phyloP scores from a whole-genome alignment of 2,329 filamentous ascomycete species.

The Curvularia sp. region DNA sequence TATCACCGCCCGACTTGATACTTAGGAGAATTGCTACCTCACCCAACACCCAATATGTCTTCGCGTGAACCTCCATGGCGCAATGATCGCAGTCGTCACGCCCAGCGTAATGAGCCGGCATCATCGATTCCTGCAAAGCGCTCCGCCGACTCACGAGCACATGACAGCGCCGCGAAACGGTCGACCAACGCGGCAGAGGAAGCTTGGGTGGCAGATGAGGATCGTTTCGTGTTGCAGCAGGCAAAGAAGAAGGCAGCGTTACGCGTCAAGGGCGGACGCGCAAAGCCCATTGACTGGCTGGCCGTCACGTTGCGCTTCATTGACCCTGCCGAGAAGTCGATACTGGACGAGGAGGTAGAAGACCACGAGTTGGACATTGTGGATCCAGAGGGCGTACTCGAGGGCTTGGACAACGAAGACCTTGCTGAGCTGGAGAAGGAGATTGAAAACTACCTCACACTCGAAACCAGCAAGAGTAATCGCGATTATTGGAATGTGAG shows the following conservation, averaged over 20 bases:
- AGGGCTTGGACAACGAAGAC: conserved; percentile 71
- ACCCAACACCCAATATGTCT: conserved; percentile 30
- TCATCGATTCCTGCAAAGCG: conserved; percentile 54
- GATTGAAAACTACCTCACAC: conserved; percentile 77
- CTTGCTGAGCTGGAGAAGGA: conserved; percentile 81
- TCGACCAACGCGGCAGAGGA: conserved; percentile 57
- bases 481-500: conserved; percentile 83
- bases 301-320: conserved; percentile 90
- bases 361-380: conserved; percentile 78
- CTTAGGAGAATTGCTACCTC: not conserved
- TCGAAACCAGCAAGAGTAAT: conserved; percentile 81
- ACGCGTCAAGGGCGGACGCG: conserved; percentile 86
- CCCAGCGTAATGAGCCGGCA: conserved; percentile 32
- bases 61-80: conserved; percentile 48
- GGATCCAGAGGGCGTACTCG: conserved; percentile 81
- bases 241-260: conserved; percentile 98
- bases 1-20: conserved; percentile 5
- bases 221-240: conserved; percentile 94
- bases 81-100: conserved; percentile 28
- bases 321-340: conserved; percentile 76
- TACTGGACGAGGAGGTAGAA: conserved; percentile 81
- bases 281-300: conserved; percentile 91
- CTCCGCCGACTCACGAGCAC: conserved; percentile 53
- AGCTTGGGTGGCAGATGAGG: conserved; percentile 88
- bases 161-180: conserved; percentile 51